phyloP scores from a whole-genome alignment of 2,329 filamentous ascomycete species.

The Claviceps digitariae region DNA sequence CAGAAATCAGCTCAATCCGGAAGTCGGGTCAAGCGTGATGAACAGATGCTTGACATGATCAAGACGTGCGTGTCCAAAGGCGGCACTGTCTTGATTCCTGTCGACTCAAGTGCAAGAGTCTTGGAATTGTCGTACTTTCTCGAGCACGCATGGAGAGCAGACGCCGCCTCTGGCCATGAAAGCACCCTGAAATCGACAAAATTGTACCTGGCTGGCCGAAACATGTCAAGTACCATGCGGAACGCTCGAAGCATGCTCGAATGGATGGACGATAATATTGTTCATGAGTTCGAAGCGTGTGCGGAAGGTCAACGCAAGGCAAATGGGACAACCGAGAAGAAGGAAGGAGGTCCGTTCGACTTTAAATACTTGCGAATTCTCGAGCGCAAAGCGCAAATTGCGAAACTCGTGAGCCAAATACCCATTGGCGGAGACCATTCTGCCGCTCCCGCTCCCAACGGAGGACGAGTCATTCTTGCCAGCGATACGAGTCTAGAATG shows the following conservation, averaged over 20 bases:
- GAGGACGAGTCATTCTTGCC: constrained; percentile 71
- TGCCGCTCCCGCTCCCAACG: constrained; percentile 27
- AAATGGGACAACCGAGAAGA: constrained; percentile 34
- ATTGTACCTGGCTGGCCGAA: constrained; percentile 75
- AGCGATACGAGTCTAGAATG: constrained; percentile 85
- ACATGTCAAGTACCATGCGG: constrained; percentile 75
- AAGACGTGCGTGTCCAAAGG: constrained; percentile 64
- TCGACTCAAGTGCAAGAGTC: constrained; percentile 89
- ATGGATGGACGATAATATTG: constrained; percentile 97
- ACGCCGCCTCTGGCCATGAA: constrained; percentile 35
- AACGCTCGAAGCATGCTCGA: constrained; percentile 93
- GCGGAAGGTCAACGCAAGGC: constrained; percentile 37
- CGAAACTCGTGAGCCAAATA: constrained; percentile 45
- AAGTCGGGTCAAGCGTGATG: constrained; percentile 70
- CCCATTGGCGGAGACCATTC: constrained; percentile 21
- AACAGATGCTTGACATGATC: constrained; percentile 71
- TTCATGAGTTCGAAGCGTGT: constrained; percentile 75
- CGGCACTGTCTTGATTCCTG: constrained; percentile 84
- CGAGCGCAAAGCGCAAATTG: constrained; percentile 68
- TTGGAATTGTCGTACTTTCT: constrained; percentile 84
- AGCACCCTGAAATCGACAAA: constrained; percentile 39
- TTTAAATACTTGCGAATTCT: constrained; percentile 75
- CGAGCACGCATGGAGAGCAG: constrained; percentile 78
- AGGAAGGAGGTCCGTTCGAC: constrained; percentile 65
- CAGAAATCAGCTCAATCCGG: constrained; percentile 57